Base-by-base conservation (phyloP, 2,329 filamentous ascomycete species). In the Colletotrichum neosansevieriae region DNA sequence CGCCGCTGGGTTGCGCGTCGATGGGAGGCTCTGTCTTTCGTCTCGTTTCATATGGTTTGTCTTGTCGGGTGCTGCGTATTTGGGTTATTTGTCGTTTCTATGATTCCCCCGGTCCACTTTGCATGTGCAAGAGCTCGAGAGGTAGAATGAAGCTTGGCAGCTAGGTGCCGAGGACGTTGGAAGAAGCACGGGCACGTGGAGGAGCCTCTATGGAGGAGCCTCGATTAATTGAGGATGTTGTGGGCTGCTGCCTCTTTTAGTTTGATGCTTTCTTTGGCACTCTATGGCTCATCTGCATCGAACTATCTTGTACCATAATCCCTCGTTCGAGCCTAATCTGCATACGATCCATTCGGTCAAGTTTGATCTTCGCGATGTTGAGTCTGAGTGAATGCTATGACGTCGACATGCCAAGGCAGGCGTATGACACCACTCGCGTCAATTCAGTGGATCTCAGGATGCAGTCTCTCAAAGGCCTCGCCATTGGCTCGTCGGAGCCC, bases 31-130 rank as follows among this genome's bases (percentile, higher is more conserved):
- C 17, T 12, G 50, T 77, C 72, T 76, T 75, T 78, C 72, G 74
- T 73, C 77, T 77, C 58, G 44, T 74, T 76, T 76, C 70, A 69
- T 71, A 67, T 78, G 74, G 78, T 76, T 77, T 72, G 78, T 79
- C 79, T 79, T 80, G 80, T 79, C 78, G 77, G 69, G 69, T 71
- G 61, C 71, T 68, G 56, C 57, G 59, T 63, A 56, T 69, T 64
- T 65, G 61, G 60, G 63, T 71, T 58, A 24, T 64, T 70, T 72
- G 58, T 67, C 51, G 67, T 70, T 67, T 70, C 51, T 69, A 74
- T 74, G 72, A 74, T 74, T 74, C 72, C 72, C 72, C 72, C 58
- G 65, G 65, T 68, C 63, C 47, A 68, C 72, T 71, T 63, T 57
- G 44, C 67, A 51, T 71, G 61, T 70, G 58, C 63, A 58, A 67